Percentiles rank a stretch among this genome's conserved stretches.
Conservation (phyloP, 78 protist species). For the Polysphondylium violaceum region DNA sequence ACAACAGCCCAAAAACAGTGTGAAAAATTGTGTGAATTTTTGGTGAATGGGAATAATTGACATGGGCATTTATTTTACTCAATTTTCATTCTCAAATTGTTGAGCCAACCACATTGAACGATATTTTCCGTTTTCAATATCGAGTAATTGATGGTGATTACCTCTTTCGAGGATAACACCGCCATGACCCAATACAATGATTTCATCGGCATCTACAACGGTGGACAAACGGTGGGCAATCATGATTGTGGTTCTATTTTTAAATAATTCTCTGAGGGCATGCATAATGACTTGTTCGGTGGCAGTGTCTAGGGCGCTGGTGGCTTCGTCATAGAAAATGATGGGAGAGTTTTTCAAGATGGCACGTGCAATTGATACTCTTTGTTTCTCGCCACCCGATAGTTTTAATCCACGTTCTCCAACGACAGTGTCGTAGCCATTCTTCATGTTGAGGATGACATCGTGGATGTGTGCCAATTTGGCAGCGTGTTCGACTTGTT, state of each 20-base stretch:
- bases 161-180: conserved; percentile 93
- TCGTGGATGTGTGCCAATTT: conserved; percentile 87
- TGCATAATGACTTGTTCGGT: conserved; percentile 92
- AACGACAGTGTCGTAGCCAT: conserved; percentile 85
- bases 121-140: conserved; percentile 83
- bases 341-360: conserved; percentile 59
- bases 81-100: conserved; percentile 2
- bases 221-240: conserved; percentile 94
- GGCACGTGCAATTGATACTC: conserved; percentile 63
- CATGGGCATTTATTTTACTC: not conserved
- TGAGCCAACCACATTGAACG: conserved; percentile 80
- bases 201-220: conserved; percentile 88
- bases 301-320: conserved; percentile 92
- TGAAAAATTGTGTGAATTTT: too few relatives aligned
- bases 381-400: conserved; percentile 23
- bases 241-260: conserved; percentile 79
- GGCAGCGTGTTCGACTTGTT: conserved; percentile 86
- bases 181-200: conserved; percentile 80
- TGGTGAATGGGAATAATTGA: too few relatives aligned
- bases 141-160: conserved; percentile 86
- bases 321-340: conserved; percentile 93
- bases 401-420: conserved; percentile 92
- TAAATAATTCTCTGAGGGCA: conserved; percentile 72
- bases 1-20: too few relatives aligned
- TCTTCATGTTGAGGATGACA: conserved; percentile 81